Evolutionary conservation across 768 basidiomycete genomes (phyloP).

Genomic region (Leccinellum luteum): DNA sequence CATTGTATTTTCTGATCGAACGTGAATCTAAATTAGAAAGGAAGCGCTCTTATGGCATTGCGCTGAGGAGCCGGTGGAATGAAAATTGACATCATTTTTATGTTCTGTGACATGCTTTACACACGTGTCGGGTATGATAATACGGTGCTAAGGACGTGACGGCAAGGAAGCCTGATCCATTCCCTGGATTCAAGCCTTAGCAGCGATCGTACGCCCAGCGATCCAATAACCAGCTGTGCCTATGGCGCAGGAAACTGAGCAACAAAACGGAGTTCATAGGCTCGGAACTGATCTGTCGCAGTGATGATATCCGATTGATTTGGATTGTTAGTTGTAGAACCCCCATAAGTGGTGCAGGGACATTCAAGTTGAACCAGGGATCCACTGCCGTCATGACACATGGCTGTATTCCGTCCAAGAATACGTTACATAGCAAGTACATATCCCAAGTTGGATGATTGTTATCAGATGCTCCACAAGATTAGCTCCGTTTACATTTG

Average conservation of each 20-base stretch:
- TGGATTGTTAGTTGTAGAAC: background rate
- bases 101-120: constrained; percentile 3
- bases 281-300: background rate
- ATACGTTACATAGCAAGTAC: background rate
- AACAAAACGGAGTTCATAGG: background rate
- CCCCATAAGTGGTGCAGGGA: background rate
- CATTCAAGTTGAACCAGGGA: background rate
- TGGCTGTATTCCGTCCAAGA: background rate
- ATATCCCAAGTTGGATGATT: background rate
- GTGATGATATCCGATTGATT: background rate
- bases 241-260: background rate
- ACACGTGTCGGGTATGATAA: constrained; percentile 7
- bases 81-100: background rate
- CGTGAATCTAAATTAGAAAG: background rate
- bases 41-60: background rate
- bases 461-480: background rate
- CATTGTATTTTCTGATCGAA: background rate
- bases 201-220: background rate
- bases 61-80: background rate
- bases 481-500: background rate
- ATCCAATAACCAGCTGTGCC: background rate
- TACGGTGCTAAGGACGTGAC: background rate
- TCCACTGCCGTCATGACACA: background rate
- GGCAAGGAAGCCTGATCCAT: background rate
- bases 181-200: background rate